Evolutionary conservation across 768 basidiomycete genomes (phyloP).

Genomic region (Phlebiopsis gigantea): DNA sequence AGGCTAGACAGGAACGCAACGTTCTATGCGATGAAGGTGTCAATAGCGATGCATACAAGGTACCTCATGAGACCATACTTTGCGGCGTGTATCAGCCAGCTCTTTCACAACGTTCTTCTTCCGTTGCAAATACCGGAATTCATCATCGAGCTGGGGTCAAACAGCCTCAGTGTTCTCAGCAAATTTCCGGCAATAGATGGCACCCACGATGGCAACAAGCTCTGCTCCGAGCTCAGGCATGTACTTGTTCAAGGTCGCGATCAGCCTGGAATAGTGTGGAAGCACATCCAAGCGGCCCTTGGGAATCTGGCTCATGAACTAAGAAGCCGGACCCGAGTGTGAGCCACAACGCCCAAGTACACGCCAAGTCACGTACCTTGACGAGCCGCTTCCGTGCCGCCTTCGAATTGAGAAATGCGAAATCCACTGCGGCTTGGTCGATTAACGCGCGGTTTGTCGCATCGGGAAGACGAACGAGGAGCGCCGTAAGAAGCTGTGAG

Average conservation of each 20-base stretch:
- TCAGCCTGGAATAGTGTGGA: conserved; percentile 87
- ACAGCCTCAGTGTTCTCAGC: neutral
- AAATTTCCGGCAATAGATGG: too few species aligned
- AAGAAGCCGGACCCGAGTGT: conserved; percentile 6
- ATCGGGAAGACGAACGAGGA: conserved; percentile 88
- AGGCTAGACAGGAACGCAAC: conserved; percentile 82
- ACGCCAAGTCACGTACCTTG: conserved; percentile 46
- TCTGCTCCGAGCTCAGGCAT: conserved; percentile 93
- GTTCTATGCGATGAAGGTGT: conserved; percentile 48
- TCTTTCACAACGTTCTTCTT: conserved; percentile 94
- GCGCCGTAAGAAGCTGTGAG: conserved; percentile 84
- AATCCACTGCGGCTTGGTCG: conserved; percentile 93
- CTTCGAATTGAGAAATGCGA: conserved; percentile 95
- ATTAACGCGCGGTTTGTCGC: conserved; percentile 87
- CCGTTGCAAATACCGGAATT: conserved; percentile 90
- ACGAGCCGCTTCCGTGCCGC: conserved; percentile 88
- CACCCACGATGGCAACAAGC: conserved; percentile 70
- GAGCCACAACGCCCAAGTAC: neutral
- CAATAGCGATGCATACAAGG: neutral
- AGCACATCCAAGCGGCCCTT: conserved; percentile 87
- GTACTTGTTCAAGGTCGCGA: conserved; percentile 84
- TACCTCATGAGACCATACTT: conserved; percentile 40
- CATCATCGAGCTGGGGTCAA: conserved; percentile 77
- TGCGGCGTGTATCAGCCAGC: conserved; percentile 76
- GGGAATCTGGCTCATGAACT: conserved; percentile 81